Evolutionary conservation across 2,329 filamentous ascomycete genomes (phyloP).

Genomic region (Curvularia hawaiiensis): DNA sequence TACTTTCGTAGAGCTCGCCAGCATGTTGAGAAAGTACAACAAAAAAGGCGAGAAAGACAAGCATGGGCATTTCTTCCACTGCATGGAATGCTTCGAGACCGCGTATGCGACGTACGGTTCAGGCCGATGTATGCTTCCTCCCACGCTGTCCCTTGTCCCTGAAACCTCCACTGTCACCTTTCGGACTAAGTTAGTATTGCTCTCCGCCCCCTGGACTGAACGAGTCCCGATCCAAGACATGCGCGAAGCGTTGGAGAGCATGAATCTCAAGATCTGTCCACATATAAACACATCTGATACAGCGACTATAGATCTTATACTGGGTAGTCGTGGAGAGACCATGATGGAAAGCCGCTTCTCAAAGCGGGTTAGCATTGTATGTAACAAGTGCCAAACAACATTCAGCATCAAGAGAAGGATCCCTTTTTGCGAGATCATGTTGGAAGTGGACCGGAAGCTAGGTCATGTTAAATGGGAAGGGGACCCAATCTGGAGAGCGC

Average conservation of each 20-base stretch:
- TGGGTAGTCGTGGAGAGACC: not conserved
- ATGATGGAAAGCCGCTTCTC: not conserved
- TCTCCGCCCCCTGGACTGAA: not conserved
- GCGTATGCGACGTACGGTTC: not conserved
- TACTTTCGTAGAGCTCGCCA: not conserved
- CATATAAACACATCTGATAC: not conserved
- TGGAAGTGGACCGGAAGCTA: constrained; percentile 3
- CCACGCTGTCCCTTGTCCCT: not conserved
- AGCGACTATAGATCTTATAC: not conserved
- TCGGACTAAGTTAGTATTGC: not conserved
- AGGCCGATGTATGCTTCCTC: not conserved
- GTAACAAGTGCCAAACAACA: not conserved
- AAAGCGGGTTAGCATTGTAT: not conserved
- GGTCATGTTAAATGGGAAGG: not conserved
- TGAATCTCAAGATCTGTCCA: not conserved
- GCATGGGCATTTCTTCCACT: not conserved
- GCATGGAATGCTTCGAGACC: not conserved
- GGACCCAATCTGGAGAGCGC: constrained; percentile 4
- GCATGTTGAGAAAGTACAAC: not conserved
- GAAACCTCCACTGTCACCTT: not conserved
- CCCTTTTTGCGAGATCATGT: not conserved
- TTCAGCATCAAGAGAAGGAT: not conserved
- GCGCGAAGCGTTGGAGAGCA: not conserved
- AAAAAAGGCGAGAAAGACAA: not conserved
- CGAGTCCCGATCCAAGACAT: not conserved